phyloP scores from a whole-genome alignment of 2,329 filamentous ascomycete genomes.

The Fusarium dlaminii region DNA sequence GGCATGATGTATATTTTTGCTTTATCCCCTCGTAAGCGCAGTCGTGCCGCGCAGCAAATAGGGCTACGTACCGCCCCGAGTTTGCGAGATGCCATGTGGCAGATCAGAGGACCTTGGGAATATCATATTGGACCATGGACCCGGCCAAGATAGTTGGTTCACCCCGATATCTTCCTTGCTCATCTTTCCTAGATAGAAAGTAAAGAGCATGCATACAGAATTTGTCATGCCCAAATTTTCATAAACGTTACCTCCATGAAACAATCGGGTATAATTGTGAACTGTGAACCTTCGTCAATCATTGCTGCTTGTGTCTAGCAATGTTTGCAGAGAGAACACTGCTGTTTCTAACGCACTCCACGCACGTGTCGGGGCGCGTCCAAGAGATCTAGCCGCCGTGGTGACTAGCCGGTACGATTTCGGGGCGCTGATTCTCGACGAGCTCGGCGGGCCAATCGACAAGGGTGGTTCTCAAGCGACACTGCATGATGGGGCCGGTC shows the following conservation, averaged over 20 bases:
- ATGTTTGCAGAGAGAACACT: constrained; percentile 1
- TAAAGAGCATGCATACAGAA: constrained; percentile 1
- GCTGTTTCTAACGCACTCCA: constrained; percentile 15
- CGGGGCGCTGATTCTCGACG: constrained; percentile 28
- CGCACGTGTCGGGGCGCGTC: not conserved
- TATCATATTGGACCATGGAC: constrained; percentile 3
- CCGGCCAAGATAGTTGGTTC: not conserved
- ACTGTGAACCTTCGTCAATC: constrained; percentile 19
- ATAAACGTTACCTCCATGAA: constrained; percentile 17
- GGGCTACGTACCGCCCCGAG: not conserved
- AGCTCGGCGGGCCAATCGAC: constrained; percentile 7
- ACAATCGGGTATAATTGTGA: constrained; percentile 15
- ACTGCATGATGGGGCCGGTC: not conserved
- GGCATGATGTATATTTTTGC: not conserved
- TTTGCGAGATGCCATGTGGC: constrained; percentile 33
- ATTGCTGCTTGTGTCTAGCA: constrained; percentile 30
- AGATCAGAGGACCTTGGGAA: constrained; percentile 4
- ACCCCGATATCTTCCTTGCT: not conserved
- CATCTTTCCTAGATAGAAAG: not conserved
- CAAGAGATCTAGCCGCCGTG: constrained; percentile 32
- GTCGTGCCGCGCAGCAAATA: constrained; percentile 6
- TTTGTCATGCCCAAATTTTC: constrained; percentile 7
- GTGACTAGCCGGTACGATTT: constrained; percentile 15
- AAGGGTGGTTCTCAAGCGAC: constrained; percentile 8
- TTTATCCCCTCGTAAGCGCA: not conserved